phyloP scores from a whole-genome alignment of 306 rosid species.

The Glycine latifolia region DNA sequence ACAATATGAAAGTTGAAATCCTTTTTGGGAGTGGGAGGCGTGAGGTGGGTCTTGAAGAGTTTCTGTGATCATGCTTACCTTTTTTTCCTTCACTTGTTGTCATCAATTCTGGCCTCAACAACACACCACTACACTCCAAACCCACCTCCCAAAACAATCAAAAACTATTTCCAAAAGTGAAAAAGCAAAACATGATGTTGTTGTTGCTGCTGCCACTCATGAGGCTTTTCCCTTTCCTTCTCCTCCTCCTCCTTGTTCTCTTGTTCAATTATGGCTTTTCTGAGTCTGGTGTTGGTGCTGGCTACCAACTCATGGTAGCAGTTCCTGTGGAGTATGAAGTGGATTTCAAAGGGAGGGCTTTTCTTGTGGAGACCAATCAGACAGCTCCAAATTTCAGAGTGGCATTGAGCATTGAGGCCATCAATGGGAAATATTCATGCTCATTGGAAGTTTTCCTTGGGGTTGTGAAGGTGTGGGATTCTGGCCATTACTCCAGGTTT shows the following conservation, averaged over 20 bases:
- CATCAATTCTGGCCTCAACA: constrained; percentile 54
- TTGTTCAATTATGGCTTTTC: constrained; percentile 51
- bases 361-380: constrained; percentile 57
- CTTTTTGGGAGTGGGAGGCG: constrained; percentile 63
- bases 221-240: constrained; percentile 56
- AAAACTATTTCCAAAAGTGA: constrained; percentile 28
- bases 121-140: constrained; percentile 45
- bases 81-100: constrained; percentile 54
- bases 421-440: constrained; percentile 65
- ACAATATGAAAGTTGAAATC: constrained; percentile 54
- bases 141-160: constrained; percentile 50
- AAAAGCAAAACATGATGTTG: constrained; percentile 33
- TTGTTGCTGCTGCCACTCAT: constrained; percentile 46
- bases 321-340: constrained; percentile 62
- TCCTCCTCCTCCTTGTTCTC: constrained; percentile 52
- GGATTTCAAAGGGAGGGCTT: constrained; percentile 74
- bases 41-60: constrained; percentile 57
- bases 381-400: constrained; percentile 65
- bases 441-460: constrained; percentile 85
- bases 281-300: constrained; percentile 58
- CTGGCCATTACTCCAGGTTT: constrained; percentile 78
- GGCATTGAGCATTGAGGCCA: constrained; percentile 74
- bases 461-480: constrained; percentile 87
- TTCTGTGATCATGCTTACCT: constrained; percentile 53
- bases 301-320: constrained; percentile 56